A percentile compares a stretch with the other conserved stretches of the same genome.
Evolutionary conservation across 306 rosid genomes (phyloP).

Genomic region (Senna tora): DNA sequence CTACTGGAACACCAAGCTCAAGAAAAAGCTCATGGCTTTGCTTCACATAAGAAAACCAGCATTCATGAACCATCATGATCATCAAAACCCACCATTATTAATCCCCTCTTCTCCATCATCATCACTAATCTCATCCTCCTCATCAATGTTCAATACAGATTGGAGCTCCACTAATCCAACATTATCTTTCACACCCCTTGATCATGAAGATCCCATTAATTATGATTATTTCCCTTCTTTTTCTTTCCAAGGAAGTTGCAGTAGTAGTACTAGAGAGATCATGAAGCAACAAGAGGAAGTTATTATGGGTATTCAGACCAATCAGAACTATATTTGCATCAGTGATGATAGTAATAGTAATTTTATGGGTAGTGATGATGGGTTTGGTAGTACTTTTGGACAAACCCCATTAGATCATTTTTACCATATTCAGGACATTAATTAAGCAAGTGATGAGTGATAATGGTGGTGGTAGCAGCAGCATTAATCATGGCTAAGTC

Average conservation of each 20-base stretch:
- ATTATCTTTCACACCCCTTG: slow-evolving; percentile 43
- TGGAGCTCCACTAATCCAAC: slow-evolving; percentile 31
- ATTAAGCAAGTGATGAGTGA: slow-evolving; percentile 49
- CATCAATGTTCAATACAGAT: slow-evolving; percentile 39
- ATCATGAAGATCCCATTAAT: not conserved
- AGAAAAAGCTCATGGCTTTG: slow-evolving; percentile 78
- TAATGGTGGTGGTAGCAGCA: slow-evolving; percentile 1
- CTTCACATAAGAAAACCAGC: slow-evolving; percentile 41
- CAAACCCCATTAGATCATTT: slow-evolving; percentile 49
- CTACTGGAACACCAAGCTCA: slow-evolving; percentile 96
- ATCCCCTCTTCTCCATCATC: slow-evolving; percentile 33
- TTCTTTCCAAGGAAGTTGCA: too few species aligned
- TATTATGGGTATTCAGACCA: slow-evolving; percentile 46
- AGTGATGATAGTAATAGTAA: slow-evolving; percentile 37
- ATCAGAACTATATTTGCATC: slow-evolving; percentile 31
- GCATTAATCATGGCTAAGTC: slow-evolving; percentile 25
- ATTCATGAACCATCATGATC: slow-evolving; percentile 26
- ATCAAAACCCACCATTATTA: slow-evolving; percentile 25
- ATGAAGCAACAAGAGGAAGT: slow-evolving; percentile 61
- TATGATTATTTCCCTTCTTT: too few species aligned
- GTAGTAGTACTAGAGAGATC: too few species aligned
- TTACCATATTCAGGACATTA: slow-evolving; percentile 47
- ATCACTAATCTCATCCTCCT: slow-evolving; percentile 10
- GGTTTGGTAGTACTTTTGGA: slow-evolving; percentile 11
- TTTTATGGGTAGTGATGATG: slow-evolving; percentile 43